These are phyloP conservation scores for Orychophragmus violaceus DNA, from an alignment of 345 rosid genomes.

Conservation along the genomic window DNA sequence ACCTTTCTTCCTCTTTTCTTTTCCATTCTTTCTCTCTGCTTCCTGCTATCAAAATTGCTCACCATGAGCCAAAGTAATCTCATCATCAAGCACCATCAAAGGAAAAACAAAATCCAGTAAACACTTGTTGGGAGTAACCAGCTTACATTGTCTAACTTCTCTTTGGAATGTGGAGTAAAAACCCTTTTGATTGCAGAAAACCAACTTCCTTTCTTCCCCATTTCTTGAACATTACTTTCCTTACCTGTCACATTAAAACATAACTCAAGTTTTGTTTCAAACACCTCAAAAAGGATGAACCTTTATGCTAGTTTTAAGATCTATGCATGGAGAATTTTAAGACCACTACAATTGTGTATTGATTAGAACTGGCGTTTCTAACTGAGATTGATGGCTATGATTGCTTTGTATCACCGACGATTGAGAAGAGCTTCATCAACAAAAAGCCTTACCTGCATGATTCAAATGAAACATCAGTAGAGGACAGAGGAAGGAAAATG, in stretches of 20 bases:
- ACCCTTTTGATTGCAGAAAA: conserved; percentile 88
- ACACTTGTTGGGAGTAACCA: background rate
- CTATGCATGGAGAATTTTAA: conserved; percentile 14
- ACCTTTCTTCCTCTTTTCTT: conserved; percentile 77
- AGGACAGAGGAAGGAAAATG: background rate
- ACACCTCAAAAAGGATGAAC: conserved; percentile 1
- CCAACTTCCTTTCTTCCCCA: conserved; percentile 98
- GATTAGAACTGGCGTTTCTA: background rate
- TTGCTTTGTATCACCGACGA: background rate
- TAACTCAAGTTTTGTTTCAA: conserved; percentile 5
- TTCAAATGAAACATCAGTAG: conserved; percentile 5
- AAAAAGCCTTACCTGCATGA: conserved; percentile 16
- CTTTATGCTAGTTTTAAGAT: conserved; percentile 8
- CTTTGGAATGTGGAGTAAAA: conserved; percentile 66
- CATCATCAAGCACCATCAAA: conserved; percentile 7
- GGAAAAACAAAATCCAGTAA: background rate
- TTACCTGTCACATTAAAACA: conserved; percentile 34
- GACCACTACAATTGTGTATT: background rate
- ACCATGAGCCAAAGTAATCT: conserved; percentile 7
- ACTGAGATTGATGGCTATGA: conserved; percentile 5
- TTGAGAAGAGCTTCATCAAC: background rate
- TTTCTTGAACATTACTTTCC: conserved; percentile 57
- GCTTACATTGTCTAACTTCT: conserved; percentile 59
- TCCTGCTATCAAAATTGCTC: conserved; percentile 35
- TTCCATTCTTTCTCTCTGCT: conserved; percentile 49